Percentiles rank a stretch among this genome's conserved stretches.
Conservation (phyloP, 2,329 filamentous ascomycete genomes). For the Fonsecaea pedrosoi region DNA sequence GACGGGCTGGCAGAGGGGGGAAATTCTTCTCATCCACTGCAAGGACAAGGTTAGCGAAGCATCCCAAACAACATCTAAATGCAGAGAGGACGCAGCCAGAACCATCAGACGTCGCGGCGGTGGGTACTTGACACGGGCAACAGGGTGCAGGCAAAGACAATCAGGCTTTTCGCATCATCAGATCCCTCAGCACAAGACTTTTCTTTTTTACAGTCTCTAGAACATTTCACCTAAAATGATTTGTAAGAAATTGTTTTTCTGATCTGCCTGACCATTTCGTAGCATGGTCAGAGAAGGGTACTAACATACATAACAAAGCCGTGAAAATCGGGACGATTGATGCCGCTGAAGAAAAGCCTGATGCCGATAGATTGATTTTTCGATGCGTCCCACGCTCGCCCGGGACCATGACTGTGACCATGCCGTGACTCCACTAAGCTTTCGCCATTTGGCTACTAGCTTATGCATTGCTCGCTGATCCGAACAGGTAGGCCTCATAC, state of each 20-base stretch:
- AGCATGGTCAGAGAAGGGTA: conserved; percentile 45
- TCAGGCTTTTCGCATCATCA: conserved; percentile 35
- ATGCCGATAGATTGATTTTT: conserved; percentile 45
- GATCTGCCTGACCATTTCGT: conserved; percentile 35
- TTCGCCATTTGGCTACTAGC: conserved; percentile 38
- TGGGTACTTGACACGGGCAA: conserved; percentile 29
- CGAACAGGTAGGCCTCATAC: conserved; percentile 33
- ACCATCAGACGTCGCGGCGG: conserved; percentile 33
- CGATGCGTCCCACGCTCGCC: conserved; percentile 36
- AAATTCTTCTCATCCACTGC: conserved; percentile 55
- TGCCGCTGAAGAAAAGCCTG: conserved; percentile 46
- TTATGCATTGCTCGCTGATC: conserved; percentile 36
- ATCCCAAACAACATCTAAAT: conserved; percentile 25
- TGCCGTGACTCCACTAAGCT: conserved; percentile 36
- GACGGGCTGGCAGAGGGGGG: conserved; percentile 50
- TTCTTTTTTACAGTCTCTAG: conserved; percentile 33
- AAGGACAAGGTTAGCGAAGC: conserved; percentile 43
- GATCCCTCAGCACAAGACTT: conserved; percentile 25
- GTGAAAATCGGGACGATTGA: conserved; percentile 45
- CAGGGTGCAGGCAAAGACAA: conserved; percentile 30
- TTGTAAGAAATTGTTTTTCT: conserved; percentile 39
- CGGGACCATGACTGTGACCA: conserved; percentile 32
- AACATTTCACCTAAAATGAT: conserved; percentile 32
- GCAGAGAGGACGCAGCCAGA: conserved; percentile 28
- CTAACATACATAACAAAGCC: conserved; percentile 56